Evolutionary conservation across 2,329 filamentous ascomycete species (phyloP).

Genomic region (Scedosporium boydii): DNA sequence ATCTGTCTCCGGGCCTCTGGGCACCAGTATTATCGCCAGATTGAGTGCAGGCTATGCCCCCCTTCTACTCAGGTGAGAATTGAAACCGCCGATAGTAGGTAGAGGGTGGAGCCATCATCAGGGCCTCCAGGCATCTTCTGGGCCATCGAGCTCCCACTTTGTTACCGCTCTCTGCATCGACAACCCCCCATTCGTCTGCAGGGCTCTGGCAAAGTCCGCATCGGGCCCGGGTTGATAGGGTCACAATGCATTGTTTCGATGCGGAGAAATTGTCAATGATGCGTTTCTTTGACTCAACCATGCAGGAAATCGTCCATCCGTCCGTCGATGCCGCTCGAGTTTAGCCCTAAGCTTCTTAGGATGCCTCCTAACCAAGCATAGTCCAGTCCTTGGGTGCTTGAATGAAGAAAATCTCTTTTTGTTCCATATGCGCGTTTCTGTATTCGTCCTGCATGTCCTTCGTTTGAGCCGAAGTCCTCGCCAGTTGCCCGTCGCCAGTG

Average conservation of each 20-base stretch:
- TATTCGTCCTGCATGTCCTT: neutral
- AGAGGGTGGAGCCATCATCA: neutral
- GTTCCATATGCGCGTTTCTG: neutral
- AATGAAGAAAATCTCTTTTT: neutral
- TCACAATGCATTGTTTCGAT: conserved; percentile 6
- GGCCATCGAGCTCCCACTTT: neutral
- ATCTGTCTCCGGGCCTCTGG: neutral
- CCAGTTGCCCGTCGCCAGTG: neutral
- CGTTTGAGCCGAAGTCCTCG: neutral
- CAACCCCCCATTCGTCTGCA: neutral
- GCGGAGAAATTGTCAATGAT: neutral
- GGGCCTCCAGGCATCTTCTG: neutral
- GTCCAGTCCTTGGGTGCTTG: neutral
- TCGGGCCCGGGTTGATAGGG: conserved; percentile 4
- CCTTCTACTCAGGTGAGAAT: neutral
- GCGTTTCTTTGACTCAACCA: neutral
- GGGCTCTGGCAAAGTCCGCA: neutral
- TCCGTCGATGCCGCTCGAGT: neutral
- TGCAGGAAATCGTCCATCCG: neutral
- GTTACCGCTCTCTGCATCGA: neutral
- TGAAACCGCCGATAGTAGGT: neutral
- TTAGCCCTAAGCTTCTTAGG: neutral
- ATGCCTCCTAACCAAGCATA: neutral
- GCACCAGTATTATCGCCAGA: neutral
- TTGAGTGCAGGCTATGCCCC: neutral